These are phyloP conservation scores for Saprolegnia parasitica DNA, from an alignment of 352 stramenopile species.

Conservation along the genomic window DNA sequence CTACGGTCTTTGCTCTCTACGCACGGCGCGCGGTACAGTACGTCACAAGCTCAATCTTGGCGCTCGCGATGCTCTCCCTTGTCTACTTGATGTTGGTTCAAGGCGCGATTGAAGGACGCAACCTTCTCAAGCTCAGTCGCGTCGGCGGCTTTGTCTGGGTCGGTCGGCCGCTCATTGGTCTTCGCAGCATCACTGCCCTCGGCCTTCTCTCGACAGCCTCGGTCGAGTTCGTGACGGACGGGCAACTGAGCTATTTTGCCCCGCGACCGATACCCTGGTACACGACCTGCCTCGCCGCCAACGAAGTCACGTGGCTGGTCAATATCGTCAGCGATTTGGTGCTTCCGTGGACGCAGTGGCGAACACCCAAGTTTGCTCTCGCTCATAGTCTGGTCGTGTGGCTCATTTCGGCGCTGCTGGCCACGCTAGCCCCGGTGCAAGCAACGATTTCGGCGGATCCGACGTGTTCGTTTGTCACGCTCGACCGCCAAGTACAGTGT, in stretches of 20 bases:
- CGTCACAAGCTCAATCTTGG: neutral
- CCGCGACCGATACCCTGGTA: neutral
- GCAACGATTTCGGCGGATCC: neutral
- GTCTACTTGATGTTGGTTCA: neutral
- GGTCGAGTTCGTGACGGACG: neutral
- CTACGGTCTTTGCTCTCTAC: conserved; percentile 1
- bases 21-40: neutral
- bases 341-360: too few relatives aligned
- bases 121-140: conserved; percentile 12
- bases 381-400: neutral
- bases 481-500: neutral
- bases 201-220: neutral
- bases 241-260: neutral
- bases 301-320: neutral
- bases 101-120: conserved; percentile 1
- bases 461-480: neutral
- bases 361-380: too few relatives aligned
- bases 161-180: neutral
- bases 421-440: neutral
- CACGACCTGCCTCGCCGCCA: neutral
- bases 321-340: neutral
- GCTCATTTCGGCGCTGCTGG: neutral
- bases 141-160: conserved; percentile 11
- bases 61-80: neutral
- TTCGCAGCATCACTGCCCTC: neutral